Evolutionary conservation across 768 basidiomycete genomes (phyloP).

Genomic region (Hortiboletus flavorubellus): DNA sequence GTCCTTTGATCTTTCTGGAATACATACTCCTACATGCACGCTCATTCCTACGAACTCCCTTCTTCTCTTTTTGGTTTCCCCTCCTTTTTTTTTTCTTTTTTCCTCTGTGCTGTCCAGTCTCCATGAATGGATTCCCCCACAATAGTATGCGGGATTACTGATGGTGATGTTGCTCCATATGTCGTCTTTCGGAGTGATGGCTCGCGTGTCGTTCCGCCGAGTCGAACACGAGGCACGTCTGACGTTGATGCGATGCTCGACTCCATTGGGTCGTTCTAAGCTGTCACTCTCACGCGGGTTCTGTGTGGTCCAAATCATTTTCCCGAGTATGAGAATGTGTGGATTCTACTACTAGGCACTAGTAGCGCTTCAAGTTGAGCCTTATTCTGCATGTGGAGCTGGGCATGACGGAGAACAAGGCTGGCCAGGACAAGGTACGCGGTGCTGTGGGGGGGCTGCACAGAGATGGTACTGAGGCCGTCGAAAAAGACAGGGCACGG

Average conservation of each 20-base stretch:
- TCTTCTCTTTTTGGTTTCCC: not conserved
- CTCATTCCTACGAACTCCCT: constrained; percentile 24
- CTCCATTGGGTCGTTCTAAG: not conserved
- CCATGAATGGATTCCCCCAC: constrained; percentile 17
- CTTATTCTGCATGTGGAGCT: constrained; percentile 4
- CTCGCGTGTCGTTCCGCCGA: constrained; percentile 1
- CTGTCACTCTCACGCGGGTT: constrained; percentile 15
- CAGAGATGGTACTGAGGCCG: not conserved
- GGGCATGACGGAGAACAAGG: not conserved
- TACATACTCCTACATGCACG: constrained; percentile 28
- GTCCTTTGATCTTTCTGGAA: constrained; percentile 22
- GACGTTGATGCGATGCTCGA: not conserved
- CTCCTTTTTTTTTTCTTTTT: not conserved
- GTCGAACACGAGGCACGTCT: not conserved
- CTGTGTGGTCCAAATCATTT: constrained; percentile 1
- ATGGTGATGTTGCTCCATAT: not conserved
- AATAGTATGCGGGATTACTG: not conserved
- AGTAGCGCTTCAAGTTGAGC: not conserved
- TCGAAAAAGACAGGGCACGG: not conserved
- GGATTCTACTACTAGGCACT: not conserved
- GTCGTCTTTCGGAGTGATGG: not conserved
- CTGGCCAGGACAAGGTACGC: constrained; percentile 4
- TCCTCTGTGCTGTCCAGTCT: not conserved
- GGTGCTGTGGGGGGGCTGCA: constrained; percentile 6
- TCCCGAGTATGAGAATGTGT: constrained; percentile 15